Evolutionary conservation across 2,329 filamentous ascomycete species (phyloP).

Genomic region (Colletotrichum sp.): DNA sequence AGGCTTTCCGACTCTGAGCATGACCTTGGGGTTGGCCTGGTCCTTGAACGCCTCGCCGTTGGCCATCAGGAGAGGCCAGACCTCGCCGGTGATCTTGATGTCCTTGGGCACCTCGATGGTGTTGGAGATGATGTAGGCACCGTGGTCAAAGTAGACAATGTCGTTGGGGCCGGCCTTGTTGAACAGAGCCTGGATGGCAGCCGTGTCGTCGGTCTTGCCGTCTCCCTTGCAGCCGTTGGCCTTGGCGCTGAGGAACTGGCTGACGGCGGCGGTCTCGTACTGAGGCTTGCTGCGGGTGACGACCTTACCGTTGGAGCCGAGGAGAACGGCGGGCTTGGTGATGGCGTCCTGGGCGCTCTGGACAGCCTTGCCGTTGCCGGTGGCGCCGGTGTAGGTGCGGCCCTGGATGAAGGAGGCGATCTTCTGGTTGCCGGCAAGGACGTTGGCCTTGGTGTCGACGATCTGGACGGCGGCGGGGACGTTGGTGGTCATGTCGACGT

Average conservation of each 20-base stretch:
- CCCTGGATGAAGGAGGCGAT: constrained; percentile 82
- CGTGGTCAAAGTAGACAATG: constrained; percentile 78
- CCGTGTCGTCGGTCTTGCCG: constrained; percentile 85
- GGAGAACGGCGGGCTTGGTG: constrained; percentile 70
- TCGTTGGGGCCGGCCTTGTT: constrained; percentile 68
- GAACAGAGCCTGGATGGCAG: constrained; percentile 80
- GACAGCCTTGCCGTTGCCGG: constrained; percentile 50
- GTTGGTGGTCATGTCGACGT: constrained; percentile 79
- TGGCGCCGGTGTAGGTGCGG: constrained; percentile 65
- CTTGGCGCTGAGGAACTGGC: constrained; percentile 84
- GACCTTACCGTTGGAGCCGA: constrained; percentile 68
- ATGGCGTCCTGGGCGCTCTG: constrained; percentile 64
- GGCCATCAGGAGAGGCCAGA: constrained; percentile 90
- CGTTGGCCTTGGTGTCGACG: constrained; percentile 55
- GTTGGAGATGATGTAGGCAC: constrained; percentile 72
- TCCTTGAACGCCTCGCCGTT: constrained; percentile 78
- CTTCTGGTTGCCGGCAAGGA: constrained; percentile 74
- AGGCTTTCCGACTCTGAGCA: constrained; percentile 81
- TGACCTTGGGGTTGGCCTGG: constrained; percentile 76
- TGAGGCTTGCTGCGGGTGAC: constrained; percentile 90
- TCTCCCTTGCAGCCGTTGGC: constrained; percentile 85
- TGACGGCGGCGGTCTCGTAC: constrained; percentile 73
- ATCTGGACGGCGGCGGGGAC: constrained; percentile 71
- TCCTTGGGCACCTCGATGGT: constrained; percentile 78
- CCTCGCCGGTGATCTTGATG: constrained; percentile 87